Evolutionary conservation across 768 basidiomycete species (phyloP).

Genomic region (Scleroderma citrinum): DNA sequence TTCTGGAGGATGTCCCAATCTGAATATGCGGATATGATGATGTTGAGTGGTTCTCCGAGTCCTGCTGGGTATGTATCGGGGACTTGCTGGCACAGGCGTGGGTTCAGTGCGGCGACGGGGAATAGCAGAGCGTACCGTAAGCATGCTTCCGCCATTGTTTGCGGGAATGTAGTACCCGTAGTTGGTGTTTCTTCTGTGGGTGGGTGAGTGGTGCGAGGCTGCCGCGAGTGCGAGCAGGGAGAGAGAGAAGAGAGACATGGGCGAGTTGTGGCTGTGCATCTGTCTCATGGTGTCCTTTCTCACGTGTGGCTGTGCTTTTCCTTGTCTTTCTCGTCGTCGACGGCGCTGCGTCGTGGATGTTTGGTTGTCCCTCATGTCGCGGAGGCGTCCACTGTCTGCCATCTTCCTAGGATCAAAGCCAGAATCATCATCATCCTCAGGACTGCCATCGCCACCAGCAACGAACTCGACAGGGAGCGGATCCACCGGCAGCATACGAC

Average conservation of each 20-base stretch:
- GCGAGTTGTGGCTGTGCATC: not conserved
- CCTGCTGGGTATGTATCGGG: constrained; percentile 58
- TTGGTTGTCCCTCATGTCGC: constrained; percentile 35
- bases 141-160: constrained; percentile 55
- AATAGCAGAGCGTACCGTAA: constrained; percentile 54
- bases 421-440: constrained; percentile 48
- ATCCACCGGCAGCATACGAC: constrained; percentile 43
- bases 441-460: constrained; percentile 77
- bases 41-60: constrained; percentile 83
- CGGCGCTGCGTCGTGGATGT: constrained; percentile 16
- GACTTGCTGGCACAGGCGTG: constrained; percentile 36
- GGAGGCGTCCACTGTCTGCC: constrained; percentile 55
- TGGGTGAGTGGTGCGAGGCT: not conserved
- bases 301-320: not conserved
- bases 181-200: constrained; percentile 16
- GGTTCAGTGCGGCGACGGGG: not conserved
- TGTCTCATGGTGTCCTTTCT: constrained; percentile 8
- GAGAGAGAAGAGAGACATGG: constrained; percentile 5
- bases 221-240: constrained; percentile 9
- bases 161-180: constrained; percentile 57
- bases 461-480: constrained; percentile 83
- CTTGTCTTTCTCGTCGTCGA: constrained; percentile 4
- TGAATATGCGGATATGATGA: constrained; percentile 73
- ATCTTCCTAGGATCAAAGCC: constrained; percentile 48
- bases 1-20: constrained; percentile 63